Evolutionary conservation across 176 grass and related monocot species (phyloP).

Genomic region (Triticum turgidum): DNA sequence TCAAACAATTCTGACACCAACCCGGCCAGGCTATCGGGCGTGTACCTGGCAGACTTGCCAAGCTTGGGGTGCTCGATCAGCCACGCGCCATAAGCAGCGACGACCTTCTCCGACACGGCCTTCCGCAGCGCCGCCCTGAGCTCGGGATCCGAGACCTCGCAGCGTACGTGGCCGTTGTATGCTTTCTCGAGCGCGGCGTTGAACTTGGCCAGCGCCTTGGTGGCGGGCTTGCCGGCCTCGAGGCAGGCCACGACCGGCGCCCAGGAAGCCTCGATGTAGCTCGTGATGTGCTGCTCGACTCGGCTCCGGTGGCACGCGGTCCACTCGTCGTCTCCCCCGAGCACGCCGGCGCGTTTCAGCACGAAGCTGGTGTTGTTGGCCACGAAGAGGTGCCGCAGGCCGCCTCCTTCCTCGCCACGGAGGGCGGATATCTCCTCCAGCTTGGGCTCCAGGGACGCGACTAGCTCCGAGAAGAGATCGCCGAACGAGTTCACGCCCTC

Average conservation of each 20-base stretch:
- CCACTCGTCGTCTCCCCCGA: slow-evolving; percentile 16
- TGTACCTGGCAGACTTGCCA: background rate
- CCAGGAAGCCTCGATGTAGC: slow-evolving; percentile 14
- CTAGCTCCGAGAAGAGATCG: background rate
- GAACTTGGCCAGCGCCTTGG: slow-evolving; percentile 10
- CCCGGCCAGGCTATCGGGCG: background rate
- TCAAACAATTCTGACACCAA: slow-evolving; percentile 26
- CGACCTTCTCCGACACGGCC: background rate
- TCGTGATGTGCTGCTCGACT: slow-evolving; percentile 6
- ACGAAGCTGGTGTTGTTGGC: slow-evolving; percentile 28
- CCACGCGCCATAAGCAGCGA: slow-evolving; percentile 21
- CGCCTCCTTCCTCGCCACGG: background rate
- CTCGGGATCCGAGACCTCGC: slow-evolving; percentile 1
- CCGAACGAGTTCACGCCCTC: background rate
- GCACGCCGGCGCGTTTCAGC: background rate
- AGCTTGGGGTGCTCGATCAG: slow-evolving; percentile 15
- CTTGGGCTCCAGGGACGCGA: background rate
- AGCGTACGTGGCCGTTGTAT: background rate
- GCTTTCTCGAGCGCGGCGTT: background rate
- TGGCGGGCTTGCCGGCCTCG: background rate
- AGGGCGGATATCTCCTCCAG: slow-evolving; percentile 1
- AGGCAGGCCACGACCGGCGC: slow-evolving; percentile 17
- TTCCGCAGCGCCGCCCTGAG: slow-evolving; percentile 14
- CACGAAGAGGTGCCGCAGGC: slow-evolving; percentile 24
- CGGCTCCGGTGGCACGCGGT: background rate